Evolutionary conservation across 1,284 basidiomycete species (phyloP).

Genomic region (Microbotryomycetes sp.): DNA sequence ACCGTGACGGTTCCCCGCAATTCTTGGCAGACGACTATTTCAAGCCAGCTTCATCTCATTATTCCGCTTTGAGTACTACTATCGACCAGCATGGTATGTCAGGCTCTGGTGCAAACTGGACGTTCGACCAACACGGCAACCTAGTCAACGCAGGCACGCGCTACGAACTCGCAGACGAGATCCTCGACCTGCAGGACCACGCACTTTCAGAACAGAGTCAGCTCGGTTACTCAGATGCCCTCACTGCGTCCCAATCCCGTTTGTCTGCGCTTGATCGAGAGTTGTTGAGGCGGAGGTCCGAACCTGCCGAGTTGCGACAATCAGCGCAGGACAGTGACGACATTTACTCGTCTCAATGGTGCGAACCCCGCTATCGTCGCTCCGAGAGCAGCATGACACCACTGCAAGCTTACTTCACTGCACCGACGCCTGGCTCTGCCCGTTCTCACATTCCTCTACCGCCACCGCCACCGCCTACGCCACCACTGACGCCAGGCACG

Average conservation of each 20-base stretch:
- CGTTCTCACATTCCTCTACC: slow-evolving; percentile 4
- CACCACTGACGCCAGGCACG: slow-evolving; percentile 37
- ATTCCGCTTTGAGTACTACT: too few species aligned
- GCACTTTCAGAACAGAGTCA: not conserved
- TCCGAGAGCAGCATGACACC: not conserved
- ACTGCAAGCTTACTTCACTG: slow-evolving; percentile 25
- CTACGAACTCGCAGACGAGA: slow-evolving; percentile 26
- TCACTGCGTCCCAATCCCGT: not conserved
- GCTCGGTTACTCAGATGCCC: not conserved
- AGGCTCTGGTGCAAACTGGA: too few species aligned
- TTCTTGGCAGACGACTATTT: too few species aligned
- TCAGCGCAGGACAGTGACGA: not conserved
- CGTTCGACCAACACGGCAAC: slow-evolving; percentile 3
- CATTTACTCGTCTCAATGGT: not conserved
- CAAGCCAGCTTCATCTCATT: too few species aligned
- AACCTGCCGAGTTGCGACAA: not conserved
- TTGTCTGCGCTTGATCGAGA: not conserved
- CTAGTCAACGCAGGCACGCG: slow-evolving; percentile 7
- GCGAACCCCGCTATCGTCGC: slow-evolving; percentile 16
- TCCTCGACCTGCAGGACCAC: slow-evolving; percentile 15
- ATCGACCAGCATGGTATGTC: too few species aligned
- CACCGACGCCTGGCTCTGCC: slow-evolving; percentile 1
- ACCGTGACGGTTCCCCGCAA: too few species aligned
- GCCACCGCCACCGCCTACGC: slow-evolving; percentile 30
- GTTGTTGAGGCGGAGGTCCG: not conserved